Conservation (phyloP, 2,329 filamentous ascomycete species). For the Exophiala sideris region DNA sequence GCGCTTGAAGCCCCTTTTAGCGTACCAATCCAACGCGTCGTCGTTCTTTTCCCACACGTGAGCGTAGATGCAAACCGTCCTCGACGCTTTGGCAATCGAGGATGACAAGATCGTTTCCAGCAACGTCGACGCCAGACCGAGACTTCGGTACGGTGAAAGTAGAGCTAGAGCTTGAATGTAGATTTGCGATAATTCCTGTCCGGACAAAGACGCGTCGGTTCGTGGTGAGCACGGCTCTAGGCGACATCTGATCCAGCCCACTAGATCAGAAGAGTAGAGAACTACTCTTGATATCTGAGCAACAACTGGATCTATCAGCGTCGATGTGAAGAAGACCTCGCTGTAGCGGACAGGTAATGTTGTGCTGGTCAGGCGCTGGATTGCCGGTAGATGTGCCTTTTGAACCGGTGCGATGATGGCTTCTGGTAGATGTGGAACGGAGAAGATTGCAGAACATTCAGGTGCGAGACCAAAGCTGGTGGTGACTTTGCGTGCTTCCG, state of each 20-base stretch:
- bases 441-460: background rate
- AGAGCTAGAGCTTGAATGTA: constrained; percentile 62
- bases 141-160: constrained; percentile 57
- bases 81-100: constrained; percentile 11
- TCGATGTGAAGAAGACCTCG: constrained; percentile 59
- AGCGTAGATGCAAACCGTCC: constrained; percentile 50
- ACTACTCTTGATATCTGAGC: constrained; percentile 58
- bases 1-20: constrained; percentile 54
- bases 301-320: constrained; percentile 52
- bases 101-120: constrained; percentile 43
- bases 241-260: constrained; percentile 49
- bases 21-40: constrained; percentile 60
- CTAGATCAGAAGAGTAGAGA: constrained; percentile 48
- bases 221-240: constrained; percentile 35
- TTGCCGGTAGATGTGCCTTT: constrained; percentile 52
- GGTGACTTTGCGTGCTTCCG: background rate
- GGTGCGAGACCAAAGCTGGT: background rate
- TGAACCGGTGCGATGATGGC: constrained; percentile 53
- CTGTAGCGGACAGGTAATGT: constrained; percentile 62
- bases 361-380: constrained; percentile 57
- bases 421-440: constrained; percentile 41
- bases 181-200: constrained; percentile 40
- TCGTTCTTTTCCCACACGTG: constrained; percentile 64
- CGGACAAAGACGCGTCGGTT: background rate
- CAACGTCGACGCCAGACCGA: constrained; percentile 56